Evolutionary conservation across 2,329 filamentous ascomycete genomes (phyloP), one percentile per base, ranked within the genome.

Genomic region (Calonectria honghensis): DNA sequence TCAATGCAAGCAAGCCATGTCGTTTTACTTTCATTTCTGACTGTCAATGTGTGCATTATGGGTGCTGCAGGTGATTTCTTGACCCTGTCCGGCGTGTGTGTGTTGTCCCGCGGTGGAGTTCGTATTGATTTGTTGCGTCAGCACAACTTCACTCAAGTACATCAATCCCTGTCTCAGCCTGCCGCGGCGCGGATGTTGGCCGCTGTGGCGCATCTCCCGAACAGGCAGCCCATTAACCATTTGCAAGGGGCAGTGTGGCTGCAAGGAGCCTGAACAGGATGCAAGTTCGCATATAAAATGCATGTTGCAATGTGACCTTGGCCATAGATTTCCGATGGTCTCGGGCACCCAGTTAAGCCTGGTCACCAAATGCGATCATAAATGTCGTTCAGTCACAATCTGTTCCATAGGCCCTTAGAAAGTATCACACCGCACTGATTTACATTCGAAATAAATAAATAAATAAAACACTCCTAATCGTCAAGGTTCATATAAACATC

Each of bases 21-120:
- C 13, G 18, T 5, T 18, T 39, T 1, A 41, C 27, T 18, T 29
- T 10, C 2, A 54, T 31, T 61, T 5, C 11, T 4, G 35, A 39
- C 6, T 39, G 54, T n/a, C 39, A 39, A 39, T 59, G n/a, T 24
- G 18, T 37, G 52, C 20, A 9, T 11, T 24, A 16, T 10, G 11
- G 31, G 20, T 6, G 24, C 51, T 16, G 24, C 27, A 31, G 24
- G n/a, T 27, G 11, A 2, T 27, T 27, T 4, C 3, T 61, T 41
- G 57, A 9, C 14, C n/a, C 32, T 5, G 16, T 3, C 3, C 24
- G 35, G 24, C 27, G 24, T 32, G 57, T 39, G 29, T 41, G 57
- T 24, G n/a, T 61, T 61, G 57, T 41, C 35, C 35, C n/a, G 10
- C n/a, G 13, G 57, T 61, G n/a, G 57, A 61, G 57, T 39, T 35